phyloP scores from a whole-genome alignment of 345 rosid species.

The Psidium guajava region DNA sequence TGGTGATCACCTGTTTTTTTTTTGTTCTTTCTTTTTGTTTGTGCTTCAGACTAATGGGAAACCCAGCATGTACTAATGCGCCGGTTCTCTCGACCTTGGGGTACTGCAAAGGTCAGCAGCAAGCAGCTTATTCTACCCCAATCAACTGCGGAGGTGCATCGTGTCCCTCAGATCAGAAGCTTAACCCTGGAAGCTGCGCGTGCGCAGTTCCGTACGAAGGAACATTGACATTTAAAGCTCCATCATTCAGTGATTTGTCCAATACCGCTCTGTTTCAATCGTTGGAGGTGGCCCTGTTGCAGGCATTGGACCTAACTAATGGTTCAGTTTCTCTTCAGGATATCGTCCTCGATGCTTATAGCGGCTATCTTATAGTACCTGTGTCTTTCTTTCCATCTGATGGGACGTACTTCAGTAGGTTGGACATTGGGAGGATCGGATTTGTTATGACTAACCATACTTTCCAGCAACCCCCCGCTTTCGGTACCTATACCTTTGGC shows the following conservation, averaged over 20 bases:
- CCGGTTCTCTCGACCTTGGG: constrained; percentile 5
- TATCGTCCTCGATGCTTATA: constrained; percentile 49
- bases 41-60: constrained; percentile 60
- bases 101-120: not conserved
- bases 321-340: constrained; percentile 71
- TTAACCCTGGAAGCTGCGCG: constrained; percentile 82
- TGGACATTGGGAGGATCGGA: constrained; percentile 63
- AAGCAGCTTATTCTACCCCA: constrained; percentile 45
- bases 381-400: constrained; percentile 62
- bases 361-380: constrained; percentile 82
- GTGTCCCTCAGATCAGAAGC: constrained; percentile 63
- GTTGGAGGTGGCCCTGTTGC: constrained; percentile 70
- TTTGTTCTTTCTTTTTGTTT: not conserved
- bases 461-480: constrained; percentile 58
- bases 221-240: constrained; percentile 65
- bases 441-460: constrained; percentile 71
- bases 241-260: constrained; percentile 53
- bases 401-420: constrained; percentile 50
- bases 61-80: constrained; percentile 63
- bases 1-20: not conserved
- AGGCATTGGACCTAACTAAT: constrained; percentile 41
- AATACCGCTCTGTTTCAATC: constrained; percentile 52
- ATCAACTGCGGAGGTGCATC: constrained; percentile 51
- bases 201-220: constrained; percentile 90
- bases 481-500: constrained; percentile 81